Base-by-base conservation (phyloP, 2,329 filamentous ascomycete species). In the Aspergillus sojae region DNA sequence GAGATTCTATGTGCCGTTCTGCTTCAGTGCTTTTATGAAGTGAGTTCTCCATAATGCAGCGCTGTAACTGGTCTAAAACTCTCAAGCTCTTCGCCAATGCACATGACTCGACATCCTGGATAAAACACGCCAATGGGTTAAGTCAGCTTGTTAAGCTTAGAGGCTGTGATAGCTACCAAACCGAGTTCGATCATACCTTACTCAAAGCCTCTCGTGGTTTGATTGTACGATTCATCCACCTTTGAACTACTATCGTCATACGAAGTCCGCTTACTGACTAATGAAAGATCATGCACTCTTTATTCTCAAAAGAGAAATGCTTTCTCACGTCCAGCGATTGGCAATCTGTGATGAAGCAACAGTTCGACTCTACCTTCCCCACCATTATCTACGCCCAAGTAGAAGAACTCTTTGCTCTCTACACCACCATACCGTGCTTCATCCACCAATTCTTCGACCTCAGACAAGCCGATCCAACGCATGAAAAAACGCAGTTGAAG, bases 1-100 rank as follows among this genome's bases (percentile, higher is more conserved):
- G 67, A 75, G 32, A 50, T 74, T 5, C 70, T 74, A 36, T 74
- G 72, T 59, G 69, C 71, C 4, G 73, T 74, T 16, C 61, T 75
- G 39, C n/a, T 75, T n/a, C 58, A 72, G 12, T 75, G 73, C 59
- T 43, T 73, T 30, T 75, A 74, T 43, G 73, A 75, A 65, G 73
- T 74, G 63, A 62, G 66, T 52, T 19, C 11, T 10, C 32, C 21
- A 26, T 21, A 21, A 21, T 21, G 21, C 21, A 19, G 19, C 21
- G 1, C 11, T 19, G 5, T 5, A 28, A 1, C n/a, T 28, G 21
- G 14, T 21, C 30, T 30, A 39, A 39, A 10, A 34, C 11, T 3
- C 11, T 21, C 9, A 73, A 41, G 72, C 68, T 75, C 2, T 75
- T 75, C 56, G 62, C 71, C 19, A 70, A 74, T 34, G 65, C 63